A percentile compares a stretch with the other conserved stretches of the same genome.
These are phyloP conservation scores for Senecio squalidus DNA, from an alignment of 140 eudicot genomes.

Conservation along the genomic window DNA sequence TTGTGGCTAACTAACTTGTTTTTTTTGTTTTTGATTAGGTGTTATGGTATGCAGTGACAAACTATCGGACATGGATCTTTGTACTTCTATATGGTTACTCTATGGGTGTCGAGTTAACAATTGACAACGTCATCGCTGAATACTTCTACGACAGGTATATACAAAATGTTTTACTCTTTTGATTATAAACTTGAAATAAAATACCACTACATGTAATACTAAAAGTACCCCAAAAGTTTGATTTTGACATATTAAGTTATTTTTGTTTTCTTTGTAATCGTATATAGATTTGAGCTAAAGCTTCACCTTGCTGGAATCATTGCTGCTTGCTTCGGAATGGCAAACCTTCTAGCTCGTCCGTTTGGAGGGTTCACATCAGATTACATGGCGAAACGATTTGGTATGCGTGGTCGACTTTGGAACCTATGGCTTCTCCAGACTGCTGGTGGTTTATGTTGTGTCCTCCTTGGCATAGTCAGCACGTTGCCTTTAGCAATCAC, in stretches of 20 bases:
- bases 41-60: constrained; percentile 59
- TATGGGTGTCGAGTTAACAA: too few species aligned
- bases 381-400: constrained; percentile 29
- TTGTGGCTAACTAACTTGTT: neutral
- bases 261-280: neutral
- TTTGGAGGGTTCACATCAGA: too few species aligned
- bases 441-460: too few species aligned
- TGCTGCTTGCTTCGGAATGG: constrained; percentile 62
- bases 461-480: constrained; percentile 39
- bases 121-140: too few species aligned
- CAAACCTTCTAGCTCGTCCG: too few species aligned
- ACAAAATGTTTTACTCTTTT: neutral
- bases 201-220: too few species aligned
- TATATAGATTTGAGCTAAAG: too few species aligned
- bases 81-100: constrained; percentile 62
- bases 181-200: neutral
- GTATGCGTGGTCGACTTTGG: constrained; percentile 72
- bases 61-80: too few species aligned
- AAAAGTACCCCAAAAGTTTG: too few species aligned
- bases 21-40: neutral
- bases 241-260: neutral
- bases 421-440: too few species aligned
- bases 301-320: too few species aligned
- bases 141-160: constrained; percentile 56
- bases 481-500: too few species aligned